A percentile compares a stretch with the other conserved stretches of the same genome.
Evolutionary conservation across 495 filamentous ascomycete genomes (phyloP).

Genomic region (Tuber borchii): DNA sequence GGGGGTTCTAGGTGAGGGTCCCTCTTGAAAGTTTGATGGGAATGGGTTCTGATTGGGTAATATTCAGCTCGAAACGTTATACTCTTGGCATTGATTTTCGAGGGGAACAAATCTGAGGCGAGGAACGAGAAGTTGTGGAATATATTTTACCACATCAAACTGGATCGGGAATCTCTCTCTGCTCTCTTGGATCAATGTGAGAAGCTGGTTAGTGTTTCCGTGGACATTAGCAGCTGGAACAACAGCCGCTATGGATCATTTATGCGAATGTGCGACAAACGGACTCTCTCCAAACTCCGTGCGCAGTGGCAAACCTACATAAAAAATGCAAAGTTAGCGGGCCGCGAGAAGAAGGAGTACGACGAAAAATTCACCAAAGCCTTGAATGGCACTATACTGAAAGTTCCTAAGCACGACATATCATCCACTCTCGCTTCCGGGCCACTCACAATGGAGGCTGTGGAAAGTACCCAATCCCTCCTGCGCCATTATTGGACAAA

Average conservation of each 20-base stretch:
- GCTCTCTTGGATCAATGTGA: conserved; percentile 31
- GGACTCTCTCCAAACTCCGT: conserved; percentile 37
- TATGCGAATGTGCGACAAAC: conserved; percentile 39
- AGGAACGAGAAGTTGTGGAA: conserved; percentile 47
- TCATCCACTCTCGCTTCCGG: conserved; percentile 25
- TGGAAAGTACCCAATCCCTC: not conserved
- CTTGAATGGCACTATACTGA: conserved; percentile 2
- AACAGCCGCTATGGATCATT: conserved; percentile 32
- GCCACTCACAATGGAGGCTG: conserved; percentile 23
- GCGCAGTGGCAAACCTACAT: conserved; percentile 26
- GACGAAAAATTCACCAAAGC: conserved; percentile 16
- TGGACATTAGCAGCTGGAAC: conserved; percentile 37
- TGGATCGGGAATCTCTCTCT: conserved; percentile 44
- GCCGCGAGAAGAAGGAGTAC: conserved; percentile 19
- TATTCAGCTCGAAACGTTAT: conserved; percentile 51
- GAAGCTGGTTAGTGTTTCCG: conserved; percentile 43
- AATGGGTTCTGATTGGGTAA: conserved; percentile 1
- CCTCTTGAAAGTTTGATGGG: not conserved
- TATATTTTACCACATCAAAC: conserved; percentile 52
- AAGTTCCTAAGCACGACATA: conserved; percentile 7
- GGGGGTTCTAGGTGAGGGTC: conserved; percentile 47
- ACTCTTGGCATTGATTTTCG: conserved; percentile 47
- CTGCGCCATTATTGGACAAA: conserved; percentile 29
- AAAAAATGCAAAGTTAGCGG: conserved; percentile 15
- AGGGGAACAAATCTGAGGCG: conserved; percentile 34